phyloP scores from a whole-genome alignment of 257 asterid genomes.

The Jacaranda copaia region DNA sequence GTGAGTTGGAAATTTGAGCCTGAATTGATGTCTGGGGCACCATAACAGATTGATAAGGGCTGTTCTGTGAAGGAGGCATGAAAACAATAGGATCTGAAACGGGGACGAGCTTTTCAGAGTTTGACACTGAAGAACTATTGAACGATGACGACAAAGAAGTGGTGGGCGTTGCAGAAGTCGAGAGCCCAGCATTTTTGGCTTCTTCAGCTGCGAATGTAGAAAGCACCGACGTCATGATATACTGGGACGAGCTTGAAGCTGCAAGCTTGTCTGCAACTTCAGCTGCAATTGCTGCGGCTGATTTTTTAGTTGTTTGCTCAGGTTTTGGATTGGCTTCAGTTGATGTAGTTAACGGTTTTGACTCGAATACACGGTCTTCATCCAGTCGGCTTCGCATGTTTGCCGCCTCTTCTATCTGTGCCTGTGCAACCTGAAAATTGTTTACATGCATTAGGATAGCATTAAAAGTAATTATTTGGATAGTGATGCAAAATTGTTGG shows the following conservation, averaged over 20 bases:
- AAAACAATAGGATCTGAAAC: conserved; percentile 53
- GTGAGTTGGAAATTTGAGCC: conserved; percentile 57
- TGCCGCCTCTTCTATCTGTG: conserved; percentile 74
- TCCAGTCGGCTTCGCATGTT: conserved; percentile 57
- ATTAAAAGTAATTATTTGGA: not conserved
- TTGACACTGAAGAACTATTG: conserved; percentile 44
- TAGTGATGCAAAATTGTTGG: not conserved
- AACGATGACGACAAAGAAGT: conserved; percentile 47
- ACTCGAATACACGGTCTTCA: conserved; percentile 58
- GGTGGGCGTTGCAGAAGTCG: conserved; percentile 56
- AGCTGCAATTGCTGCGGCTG: conserved; percentile 87
- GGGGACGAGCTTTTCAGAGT: conserved; percentile 41
- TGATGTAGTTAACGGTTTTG: conserved; percentile 46
- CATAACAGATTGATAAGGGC: conserved; percentile 50
- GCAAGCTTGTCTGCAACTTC: conserved; percentile 88
- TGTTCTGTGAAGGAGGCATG: conserved; percentile 52
- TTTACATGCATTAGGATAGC: conserved; percentile 16
- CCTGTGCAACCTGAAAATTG: conserved; percentile 75
- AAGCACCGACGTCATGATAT: conserved; percentile 86
- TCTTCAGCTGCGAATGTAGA: conserved; percentile 93
- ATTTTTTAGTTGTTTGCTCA: conserved; percentile 56
- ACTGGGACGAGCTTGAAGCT: conserved; percentile 89
- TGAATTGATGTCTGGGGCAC: conserved; percentile 46
- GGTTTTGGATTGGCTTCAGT: conserved; percentile 42
- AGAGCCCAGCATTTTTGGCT: conserved; percentile 72